Conservation (phyloP, 2,329 filamentous ascomycete genomes). For the Emergomyces orientalis region DNA sequence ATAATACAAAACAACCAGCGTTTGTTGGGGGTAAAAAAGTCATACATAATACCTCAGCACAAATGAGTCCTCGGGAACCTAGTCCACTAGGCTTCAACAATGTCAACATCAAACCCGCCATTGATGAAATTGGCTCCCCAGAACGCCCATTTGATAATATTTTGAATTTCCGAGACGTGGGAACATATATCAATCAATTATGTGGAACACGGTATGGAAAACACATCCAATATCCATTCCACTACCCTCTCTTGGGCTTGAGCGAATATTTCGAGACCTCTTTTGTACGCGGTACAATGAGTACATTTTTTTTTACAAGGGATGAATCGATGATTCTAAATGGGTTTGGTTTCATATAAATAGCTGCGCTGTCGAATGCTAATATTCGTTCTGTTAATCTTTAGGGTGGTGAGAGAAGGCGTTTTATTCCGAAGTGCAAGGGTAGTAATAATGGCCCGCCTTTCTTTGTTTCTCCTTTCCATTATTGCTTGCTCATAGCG, state of each 20-base stretch:
- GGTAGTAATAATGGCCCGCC: constrained; percentile 30
- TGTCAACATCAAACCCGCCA: neutral
- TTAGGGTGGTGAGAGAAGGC: constrained; percentile 48
- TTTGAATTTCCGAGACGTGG: constrained; percentile 71
- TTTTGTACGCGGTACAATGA: no score
- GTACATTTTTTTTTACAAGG: neutral
- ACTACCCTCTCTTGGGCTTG: neutral
- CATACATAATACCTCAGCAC: neutral
- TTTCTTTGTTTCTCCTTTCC: neutral
- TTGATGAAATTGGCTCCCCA: constrained; percentile 13
- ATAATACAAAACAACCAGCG: no score
- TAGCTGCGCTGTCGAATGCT: no score
- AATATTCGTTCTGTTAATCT: neutral
- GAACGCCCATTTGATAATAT: constrained; percentile 47
- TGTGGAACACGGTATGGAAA: constrained; percentile 45
- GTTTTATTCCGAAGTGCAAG: constrained; percentile 60
- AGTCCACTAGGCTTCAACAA: constrained; percentile 37
- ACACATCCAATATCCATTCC: neutral
- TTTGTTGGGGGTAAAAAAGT: no score
- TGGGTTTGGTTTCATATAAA: neutral
- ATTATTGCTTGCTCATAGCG: neutral
- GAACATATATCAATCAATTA: constrained; percentile 54
- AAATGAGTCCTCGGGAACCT: constrained; percentile 46
- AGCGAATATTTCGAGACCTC: neutral
- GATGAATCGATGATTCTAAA: neutral